Conservation (phyloP, 2,329 filamentous ascomycete species). For the Coniosporium uncinatum region DNA sequence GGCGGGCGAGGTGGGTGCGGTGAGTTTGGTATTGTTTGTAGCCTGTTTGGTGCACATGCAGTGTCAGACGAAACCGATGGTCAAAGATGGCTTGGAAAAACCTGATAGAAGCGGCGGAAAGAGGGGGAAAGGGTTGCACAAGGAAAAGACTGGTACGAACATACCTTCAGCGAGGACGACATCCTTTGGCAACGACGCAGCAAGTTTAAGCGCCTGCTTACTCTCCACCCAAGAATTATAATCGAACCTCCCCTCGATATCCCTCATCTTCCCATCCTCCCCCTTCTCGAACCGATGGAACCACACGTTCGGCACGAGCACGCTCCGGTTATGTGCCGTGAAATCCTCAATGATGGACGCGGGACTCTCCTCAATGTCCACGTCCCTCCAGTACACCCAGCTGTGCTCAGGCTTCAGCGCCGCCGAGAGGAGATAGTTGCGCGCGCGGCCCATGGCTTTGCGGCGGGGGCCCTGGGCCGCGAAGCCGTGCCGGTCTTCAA, state of each 20-base stretch:
- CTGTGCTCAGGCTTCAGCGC: conserved; percentile 91
- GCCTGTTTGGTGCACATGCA: conserved; percentile 50
- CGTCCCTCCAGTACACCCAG: conserved; percentile 99
- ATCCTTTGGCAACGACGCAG: conserved; percentile 70
- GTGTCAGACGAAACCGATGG: too few species aligned
- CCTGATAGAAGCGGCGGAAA: not conserved
- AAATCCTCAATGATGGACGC: conserved; percentile 90
- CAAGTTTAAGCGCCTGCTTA: conserved; percentile 71
- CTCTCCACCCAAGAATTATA: conserved; percentile 99
- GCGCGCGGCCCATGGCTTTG: conserved; percentile 83
- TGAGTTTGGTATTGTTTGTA: conserved; percentile 94
- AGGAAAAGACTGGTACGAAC: not conserved
- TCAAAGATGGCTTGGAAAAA: too few species aligned
- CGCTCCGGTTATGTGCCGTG: conserved; percentile 86
- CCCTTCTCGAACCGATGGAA: conserved; percentile 77
- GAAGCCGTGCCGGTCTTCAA: conserved; percentile 81
- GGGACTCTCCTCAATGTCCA: conserved; percentile 92
- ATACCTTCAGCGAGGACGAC: conserved; percentile 82
- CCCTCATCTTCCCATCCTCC: conserved; percentile 52
- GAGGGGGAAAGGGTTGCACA: not conserved
- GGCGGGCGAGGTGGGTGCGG: conserved; percentile 80
- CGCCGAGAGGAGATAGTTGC: conserved; percentile 84
- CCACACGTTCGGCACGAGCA: conserved; percentile 77
- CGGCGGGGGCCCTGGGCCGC: conserved; percentile 84
- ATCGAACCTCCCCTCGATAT: conserved; percentile 97